Conservation (phyloP, 2,329 filamentous ascomycete species). For the Hymenotorrendiella dingleyae region DNA sequence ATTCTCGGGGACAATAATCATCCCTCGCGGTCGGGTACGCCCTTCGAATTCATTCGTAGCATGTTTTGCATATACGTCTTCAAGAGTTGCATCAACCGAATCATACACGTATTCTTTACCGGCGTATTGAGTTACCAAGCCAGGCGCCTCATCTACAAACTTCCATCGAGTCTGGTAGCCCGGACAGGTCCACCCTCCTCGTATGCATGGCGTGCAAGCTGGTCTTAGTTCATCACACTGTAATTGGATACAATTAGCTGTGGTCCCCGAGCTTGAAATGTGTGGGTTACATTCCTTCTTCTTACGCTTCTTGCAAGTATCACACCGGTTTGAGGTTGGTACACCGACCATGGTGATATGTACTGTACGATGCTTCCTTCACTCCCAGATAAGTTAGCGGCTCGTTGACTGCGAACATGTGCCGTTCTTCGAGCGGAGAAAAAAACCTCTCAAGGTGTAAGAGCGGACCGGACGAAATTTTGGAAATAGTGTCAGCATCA, state of each 20-base stretch:
- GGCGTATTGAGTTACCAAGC: conserved; percentile 6
- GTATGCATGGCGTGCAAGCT: conserved; percentile 15
- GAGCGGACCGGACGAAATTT: too few relatives aligned
- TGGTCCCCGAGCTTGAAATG: background rate
- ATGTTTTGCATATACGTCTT: background rate
- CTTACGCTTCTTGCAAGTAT: conserved; percentile 16
- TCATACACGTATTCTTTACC: conserved; percentile 7
- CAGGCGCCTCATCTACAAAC: conserved; percentile 15
- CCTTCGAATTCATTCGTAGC: background rate
- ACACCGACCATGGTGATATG: too few relatives aligned
- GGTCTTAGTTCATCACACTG: conserved; percentile 18
- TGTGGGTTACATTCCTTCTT: conserved; percentile 12
- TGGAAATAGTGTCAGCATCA: too few relatives aligned
- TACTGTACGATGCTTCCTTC: too few relatives aligned
- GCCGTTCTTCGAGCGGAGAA: too few relatives aligned
- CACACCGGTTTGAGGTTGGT: too few relatives aligned
- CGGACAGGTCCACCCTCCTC: conserved; percentile 12
- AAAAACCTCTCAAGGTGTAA: too few relatives aligned
- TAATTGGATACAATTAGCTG: background rate
- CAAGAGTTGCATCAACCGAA: background rate
- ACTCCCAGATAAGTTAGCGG: too few relatives aligned
- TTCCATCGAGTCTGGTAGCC: conserved; percentile 12
- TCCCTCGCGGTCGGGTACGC: too few relatives aligned
- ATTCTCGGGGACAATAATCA: background rate
- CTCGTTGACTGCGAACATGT: too few relatives aligned